phyloP scores from a whole-genome alignment of 108 stramenopile genomes.

The Fistulifera pelliculosa region DNA sequence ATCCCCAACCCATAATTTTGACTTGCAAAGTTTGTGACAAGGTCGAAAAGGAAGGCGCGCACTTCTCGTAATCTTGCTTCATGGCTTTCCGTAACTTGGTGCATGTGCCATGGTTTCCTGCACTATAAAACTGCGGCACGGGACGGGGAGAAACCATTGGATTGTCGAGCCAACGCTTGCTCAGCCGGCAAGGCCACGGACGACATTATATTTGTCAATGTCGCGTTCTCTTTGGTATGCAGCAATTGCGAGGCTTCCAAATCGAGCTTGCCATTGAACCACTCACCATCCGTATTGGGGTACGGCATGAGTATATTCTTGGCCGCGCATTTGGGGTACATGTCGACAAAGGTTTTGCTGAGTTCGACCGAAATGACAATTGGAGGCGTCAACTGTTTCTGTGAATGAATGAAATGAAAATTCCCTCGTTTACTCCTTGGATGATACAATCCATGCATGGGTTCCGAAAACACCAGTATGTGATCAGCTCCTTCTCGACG shows the following conservation, averaged over 20 bases:
- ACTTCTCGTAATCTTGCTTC: conserved; percentile 8
- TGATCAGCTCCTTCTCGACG: conserved; percentile 31
- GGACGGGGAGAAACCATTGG: conserved; percentile 3
- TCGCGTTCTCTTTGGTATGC: no score
- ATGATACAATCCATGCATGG: conserved; percentile 25
- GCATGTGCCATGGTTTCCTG: conserved; percentile 27
- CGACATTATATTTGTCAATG: no score
- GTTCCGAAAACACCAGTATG: conserved; percentile 32
- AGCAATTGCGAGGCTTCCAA: background rate
- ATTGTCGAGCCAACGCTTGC: background rate
- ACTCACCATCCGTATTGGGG: conserved; percentile 33
- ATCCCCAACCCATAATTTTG: conserved; percentile 14
- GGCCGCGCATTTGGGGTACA: conserved; percentile 23
- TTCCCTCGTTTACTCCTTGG: conserved; percentile 11
- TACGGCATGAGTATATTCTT: conserved; percentile 35
- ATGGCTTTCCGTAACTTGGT: conserved; percentile 11
- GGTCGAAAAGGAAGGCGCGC: background rate
- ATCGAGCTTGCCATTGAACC: conserved; percentile 33
- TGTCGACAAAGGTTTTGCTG: conserved; percentile 22
- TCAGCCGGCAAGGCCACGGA: background rate
- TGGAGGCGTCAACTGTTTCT: conserved; percentile 29
- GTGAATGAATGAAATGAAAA: conserved; percentile 24
- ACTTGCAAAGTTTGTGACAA: conserved; percentile 1
- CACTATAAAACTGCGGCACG: conserved; percentile 18
- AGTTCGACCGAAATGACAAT: conserved; percentile 32